Percentiles rank a stretch among this genome's conserved stretches.
phyloP scores from a whole-genome alignment of 2,329 filamentous ascomycete genomes.

The Colletotrichum somersetense region DNA sequence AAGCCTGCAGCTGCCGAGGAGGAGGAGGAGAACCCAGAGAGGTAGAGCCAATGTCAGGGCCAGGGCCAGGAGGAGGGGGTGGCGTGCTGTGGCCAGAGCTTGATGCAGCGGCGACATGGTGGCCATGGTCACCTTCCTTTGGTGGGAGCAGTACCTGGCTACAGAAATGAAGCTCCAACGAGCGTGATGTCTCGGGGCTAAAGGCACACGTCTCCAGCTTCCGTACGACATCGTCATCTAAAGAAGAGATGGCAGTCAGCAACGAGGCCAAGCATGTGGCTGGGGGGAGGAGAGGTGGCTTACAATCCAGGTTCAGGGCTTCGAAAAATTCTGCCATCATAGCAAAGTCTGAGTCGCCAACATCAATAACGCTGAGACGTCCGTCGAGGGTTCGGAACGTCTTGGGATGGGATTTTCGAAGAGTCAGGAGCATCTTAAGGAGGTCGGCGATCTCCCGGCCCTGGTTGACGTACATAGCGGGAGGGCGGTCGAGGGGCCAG shows the following conservation, averaged over 20 bases:
- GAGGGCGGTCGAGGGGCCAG: conserved; percentile 72
- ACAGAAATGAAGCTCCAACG: conserved; percentile 64
- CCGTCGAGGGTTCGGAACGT: conserved; percentile 61
- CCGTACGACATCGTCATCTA: conserved; percentile 47
- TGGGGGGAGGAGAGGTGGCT: conserved; percentile 48
- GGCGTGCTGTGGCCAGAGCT: conserved; percentile 40
- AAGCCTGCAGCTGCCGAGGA: conserved; percentile 1
- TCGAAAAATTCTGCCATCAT: conserved; percentile 65
- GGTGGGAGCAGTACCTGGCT: conserved; percentile 60
- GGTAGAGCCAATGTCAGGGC: background rate
- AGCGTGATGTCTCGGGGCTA: conserved; percentile 56
- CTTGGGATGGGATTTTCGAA: conserved; percentile 70
- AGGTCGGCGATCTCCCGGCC: conserved; percentile 70
- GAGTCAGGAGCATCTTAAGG: conserved; percentile 72
- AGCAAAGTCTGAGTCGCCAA: conserved; percentile 55
- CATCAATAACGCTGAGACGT: conserved; percentile 60
- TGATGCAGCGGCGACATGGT: conserved; percentile 32
- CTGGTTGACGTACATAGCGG: conserved; percentile 68
- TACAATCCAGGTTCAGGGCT: conserved; percentile 68
- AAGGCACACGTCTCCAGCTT: conserved; percentile 46
- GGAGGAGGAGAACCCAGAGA: conserved; percentile 3
- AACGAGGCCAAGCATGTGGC: background rate
- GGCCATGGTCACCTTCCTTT: conserved; percentile 35
- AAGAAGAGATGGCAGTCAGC: conserved; percentile 2
- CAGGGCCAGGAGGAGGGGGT: conserved; percentile 9